A percentile compares a stretch with the other conserved stretches of the same genome.
Conservation (phyloP, 2,329 filamentous ascomycete species). For the Thielaviopsis punctulata region DNA sequence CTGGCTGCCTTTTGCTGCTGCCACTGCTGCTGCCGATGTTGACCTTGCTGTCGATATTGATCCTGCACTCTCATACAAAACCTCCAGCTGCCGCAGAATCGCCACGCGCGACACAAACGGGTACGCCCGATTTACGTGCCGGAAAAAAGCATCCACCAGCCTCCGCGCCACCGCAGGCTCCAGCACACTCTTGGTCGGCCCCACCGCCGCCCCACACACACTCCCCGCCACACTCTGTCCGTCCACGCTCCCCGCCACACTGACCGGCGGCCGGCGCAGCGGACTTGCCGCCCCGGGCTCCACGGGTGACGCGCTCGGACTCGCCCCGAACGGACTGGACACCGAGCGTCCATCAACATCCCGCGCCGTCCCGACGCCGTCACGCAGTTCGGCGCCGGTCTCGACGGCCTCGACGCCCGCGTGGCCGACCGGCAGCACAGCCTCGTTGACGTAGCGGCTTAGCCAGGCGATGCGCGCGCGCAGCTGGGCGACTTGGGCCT, state of each 20-base stretch:
- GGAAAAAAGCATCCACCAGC: conserved; percentile 27
- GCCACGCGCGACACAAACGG: conserved; percentile 25
- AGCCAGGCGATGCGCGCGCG: conserved; percentile 26
- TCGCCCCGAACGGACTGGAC: not conserved
- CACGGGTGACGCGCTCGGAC: not conserved
- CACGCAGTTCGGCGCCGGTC: conserved; percentile 20
- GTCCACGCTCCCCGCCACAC: not conserved
- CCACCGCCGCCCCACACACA: not conserved
- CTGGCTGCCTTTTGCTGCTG: not conserved
- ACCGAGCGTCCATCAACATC: not conserved
- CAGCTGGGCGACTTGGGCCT: conserved; percentile 22
- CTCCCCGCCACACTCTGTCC: not conserved
- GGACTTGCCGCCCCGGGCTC: not conserved
- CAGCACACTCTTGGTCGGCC: not conserved
- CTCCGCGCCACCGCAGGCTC: not conserved
- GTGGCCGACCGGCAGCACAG: conserved; percentile 15
- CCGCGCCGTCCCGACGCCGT: not conserved
- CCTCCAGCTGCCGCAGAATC: conserved; percentile 21
- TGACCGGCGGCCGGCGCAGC: not conserved
- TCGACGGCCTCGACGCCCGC: conserved; percentile 21
- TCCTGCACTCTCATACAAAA: conserved; percentile 13
- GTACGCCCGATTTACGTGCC: conserved; percentile 28
- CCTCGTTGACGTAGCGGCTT: conserved; percentile 21
- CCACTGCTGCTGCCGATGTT: no score
- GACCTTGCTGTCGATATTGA: conserved; percentile 7